A percentile compares a stretch with the other conserved stretches of the same genome.
Evolutionary conservation across 2,329 filamentous ascomycete species (phyloP).

Genomic region (Scorias spongiosa): DNA sequence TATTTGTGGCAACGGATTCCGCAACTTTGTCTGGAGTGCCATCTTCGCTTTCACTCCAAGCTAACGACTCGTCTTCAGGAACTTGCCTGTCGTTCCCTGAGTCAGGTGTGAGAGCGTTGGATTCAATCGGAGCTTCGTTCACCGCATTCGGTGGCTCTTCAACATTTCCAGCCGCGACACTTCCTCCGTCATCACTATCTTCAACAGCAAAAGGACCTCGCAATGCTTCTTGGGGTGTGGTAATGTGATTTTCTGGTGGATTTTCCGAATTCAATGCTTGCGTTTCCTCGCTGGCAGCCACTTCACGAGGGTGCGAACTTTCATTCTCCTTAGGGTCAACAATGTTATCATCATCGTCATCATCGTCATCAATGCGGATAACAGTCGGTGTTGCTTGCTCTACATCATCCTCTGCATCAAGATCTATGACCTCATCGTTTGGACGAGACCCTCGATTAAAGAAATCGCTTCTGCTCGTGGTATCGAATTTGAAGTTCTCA

Average conservation of each 20-base stretch:
- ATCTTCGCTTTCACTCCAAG: conserved; percentile 41
- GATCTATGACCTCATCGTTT: conserved; percentile 28
- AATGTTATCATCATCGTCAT: conserved; percentile 10
- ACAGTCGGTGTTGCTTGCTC: conserved; percentile 11
- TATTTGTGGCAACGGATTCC: background rate
- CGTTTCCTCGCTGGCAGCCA: background rate
- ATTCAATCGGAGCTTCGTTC: background rate
- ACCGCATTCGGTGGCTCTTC: background rate
- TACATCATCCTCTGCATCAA: conserved; percentile 26
- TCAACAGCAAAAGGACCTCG: conserved; percentile 5
- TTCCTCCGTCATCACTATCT: conserved; percentile 4
- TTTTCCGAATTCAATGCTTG: background rate
- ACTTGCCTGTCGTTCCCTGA: background rate
- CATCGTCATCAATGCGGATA: conserved; percentile 9
- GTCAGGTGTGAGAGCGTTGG: background rate
- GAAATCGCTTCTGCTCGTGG: conserved; percentile 25
- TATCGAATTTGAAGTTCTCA: conserved; percentile 43
- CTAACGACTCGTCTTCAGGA: conserved; percentile 20
- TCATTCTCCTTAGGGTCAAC: background rate
- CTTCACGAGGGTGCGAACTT: background rate
- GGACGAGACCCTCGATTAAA: background rate
- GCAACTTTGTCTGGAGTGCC: conserved; percentile 6
- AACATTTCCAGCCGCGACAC: conserved; percentile 1
- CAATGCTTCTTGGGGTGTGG: background rate
- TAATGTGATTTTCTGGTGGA: conserved; percentile 2